Evolutionary conservation across 352 stramenopile genomes (phyloP), one percentile per base, ranked within the genome.

Genomic region (Globisporangium paddicum): DNA sequence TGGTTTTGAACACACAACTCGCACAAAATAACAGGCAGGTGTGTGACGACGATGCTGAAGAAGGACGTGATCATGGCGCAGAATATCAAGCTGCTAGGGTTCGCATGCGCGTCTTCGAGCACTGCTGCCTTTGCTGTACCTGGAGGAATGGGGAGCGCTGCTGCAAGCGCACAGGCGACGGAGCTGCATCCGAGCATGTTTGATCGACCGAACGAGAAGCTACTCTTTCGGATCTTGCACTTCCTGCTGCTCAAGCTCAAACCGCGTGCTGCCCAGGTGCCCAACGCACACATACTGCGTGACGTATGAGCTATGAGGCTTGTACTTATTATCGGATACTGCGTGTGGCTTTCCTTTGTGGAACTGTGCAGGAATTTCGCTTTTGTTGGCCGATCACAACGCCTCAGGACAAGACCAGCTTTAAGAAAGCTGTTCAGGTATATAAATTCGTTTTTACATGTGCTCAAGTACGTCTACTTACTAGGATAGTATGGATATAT

Each of bases 381-480:
- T 84, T 75, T 45, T 87, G 72, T 53, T 87, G 77, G 77, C 72
- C 77, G 25, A 63, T 80, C 41, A 59, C 77, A 30, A 85, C 70
- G 5, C 71, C 76, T 9, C 78, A 86, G 45, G 75, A 85, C 61
- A 86, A 86, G 59, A 71, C 60, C 49, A 82, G 68, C 37, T 85
- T 86, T 57, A 85, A 88, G 64, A 63, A 76, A 13, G 64, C 81
- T n/a, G 72, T 78, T 3, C 75, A 87, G 65, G 77, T 85, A 18
- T 13, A 28, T 52, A 8, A 41, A 13, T 56, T 18, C n/a, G 7
- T 14, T 50, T 18, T 41, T 18, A 5, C 42, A 7, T 25, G 7
- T 14, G 2, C 3, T 38, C n/a, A 38, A 18, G 19, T 21, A 2
- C 16, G 16, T 5, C 16, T 9, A 21, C 16, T 42, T 14, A 42